Evolutionary conservation across 192 early-diverging fungal genomes (phyloP), one percentile per base, ranked within the genome.

Genomic region (Backusella psychrophila): DNA sequence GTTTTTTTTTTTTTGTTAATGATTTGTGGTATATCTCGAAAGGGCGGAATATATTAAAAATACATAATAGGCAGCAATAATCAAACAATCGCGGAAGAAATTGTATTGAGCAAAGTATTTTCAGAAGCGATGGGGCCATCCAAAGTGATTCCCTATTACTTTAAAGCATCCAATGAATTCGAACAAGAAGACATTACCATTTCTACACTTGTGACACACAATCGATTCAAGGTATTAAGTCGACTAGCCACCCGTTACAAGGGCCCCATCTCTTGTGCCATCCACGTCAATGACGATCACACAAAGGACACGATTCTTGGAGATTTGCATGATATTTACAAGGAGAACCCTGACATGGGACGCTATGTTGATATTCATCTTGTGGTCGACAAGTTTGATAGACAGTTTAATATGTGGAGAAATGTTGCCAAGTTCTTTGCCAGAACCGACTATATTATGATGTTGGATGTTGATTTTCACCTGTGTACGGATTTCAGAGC

Each of bases 331-430:
- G 78, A 81, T 23, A 73, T 90, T 9, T 87, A 88, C 44, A 80
- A 85, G 23, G 77, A 74, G 15, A 85, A 90, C 39, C 84, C 84
- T 2, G 68, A 85, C n/a, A 79, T 90, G 74, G 75, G 78, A 42
- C 39, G 84, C 49, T 87, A 82, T 65, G 86, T 89, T 9, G 89
- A 90, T 78, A 66, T 89, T 17, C 89, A 90, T 77, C 79, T 90
- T n/a, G 85, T 90, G 11, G 82, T 89, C 4, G 89, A 90, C 73
- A 80, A 79, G 33, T 90, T 90, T 65, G 85, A 87, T 66, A 80
- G 89, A 66, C 89, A 90, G 74, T 89, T 90, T 78, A 90, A 90
- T 75, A 87, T 88, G 86, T 90, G 88, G 88, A 81, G 89, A 29
- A 90, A 90, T 34, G 83, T 90, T 17, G 89, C 89, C 56, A 87